phyloP scores from a whole-genome alignment of 768 basidiomycete species.

The Megacollybia marginata region DNA sequence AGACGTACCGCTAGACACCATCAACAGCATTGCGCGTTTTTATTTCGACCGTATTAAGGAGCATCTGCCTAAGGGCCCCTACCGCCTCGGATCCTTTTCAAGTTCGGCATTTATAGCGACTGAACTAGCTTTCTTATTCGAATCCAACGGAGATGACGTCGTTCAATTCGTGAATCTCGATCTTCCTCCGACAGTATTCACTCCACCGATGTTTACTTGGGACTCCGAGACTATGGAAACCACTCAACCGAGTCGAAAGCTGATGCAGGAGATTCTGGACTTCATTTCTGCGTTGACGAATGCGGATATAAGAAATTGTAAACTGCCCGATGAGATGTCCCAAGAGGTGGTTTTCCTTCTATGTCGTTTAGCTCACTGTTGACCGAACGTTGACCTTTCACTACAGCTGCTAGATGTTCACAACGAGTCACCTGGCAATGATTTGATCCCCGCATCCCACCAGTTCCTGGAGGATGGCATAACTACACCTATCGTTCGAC shows the following conservation, averaged over 20 bases:
- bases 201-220: not conserved
- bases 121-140: constrained; percentile 3
- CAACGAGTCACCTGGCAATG: too few species aligned
- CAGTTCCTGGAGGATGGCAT: too few species aligned
- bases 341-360: too few species aligned
- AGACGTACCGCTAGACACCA: constrained; percentile 1
- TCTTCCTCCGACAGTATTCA: constrained; percentile 1
- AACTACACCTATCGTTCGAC: too few species aligned
- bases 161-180: constrained; percentile 6
- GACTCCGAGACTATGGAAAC: not conserved
- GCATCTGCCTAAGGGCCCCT: constrained; percentile 6
- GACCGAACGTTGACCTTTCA: too few species aligned
- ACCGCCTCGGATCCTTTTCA: constrained; percentile 4
- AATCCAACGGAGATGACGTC: constrained; percentile 6
- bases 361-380: too few species aligned
- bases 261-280: not conserved
- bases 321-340: too few species aligned
- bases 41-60: constrained; percentile 4
- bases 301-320: too few species aligned
- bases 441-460: too few species aligned
- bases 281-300: too few species aligned
- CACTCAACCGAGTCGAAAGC: not conserved
- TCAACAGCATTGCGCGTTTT: constrained; percentile 1
- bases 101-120: constrained; percentile 1
- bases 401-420: too few species aligned